A percentile compares a stretch with the other conserved stretches of the same genome.
These are phyloP conservation scores for Cryptococcus sp. DNA, from an alignment of 1,284 basidiomycete species.

Conservation along the genomic window DNA sequence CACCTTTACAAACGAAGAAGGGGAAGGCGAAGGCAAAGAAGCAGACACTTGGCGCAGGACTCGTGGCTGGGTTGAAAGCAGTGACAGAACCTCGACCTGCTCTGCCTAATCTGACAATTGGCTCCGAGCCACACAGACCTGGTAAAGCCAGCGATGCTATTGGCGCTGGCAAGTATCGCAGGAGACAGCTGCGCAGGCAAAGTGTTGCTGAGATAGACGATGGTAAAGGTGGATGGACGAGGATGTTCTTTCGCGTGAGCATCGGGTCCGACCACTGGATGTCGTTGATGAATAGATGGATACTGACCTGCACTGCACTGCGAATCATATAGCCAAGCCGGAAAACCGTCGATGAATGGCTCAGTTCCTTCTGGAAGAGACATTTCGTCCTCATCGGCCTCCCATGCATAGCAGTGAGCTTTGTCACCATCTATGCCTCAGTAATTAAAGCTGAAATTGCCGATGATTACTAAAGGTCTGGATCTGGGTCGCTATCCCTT, in stretches of 20 bases:
- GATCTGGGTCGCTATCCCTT: constrained; percentile 60
- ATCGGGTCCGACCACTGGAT: not conserved
- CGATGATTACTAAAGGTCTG: constrained; percentile 46
- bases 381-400: constrained; percentile 56
- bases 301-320: not conserved
- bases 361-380: constrained; percentile 56
- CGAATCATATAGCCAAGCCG: constrained; percentile 47
- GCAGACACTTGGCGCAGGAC: not conserved
- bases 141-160: not conserved
- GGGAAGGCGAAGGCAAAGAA: not conserved
- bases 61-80: constrained; percentile 5
- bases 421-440: not conserved
- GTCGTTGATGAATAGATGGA: not conserved
- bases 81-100: not conserved
- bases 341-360: constrained; percentile 55
- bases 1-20: not conserved
- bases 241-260: constrained; percentile 41
- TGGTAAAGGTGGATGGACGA: constrained; percentile 27
- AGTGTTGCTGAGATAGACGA: constrained; percentile 30
- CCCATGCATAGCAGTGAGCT: constrained; percentile 55
- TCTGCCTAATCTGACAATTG: not conserved
- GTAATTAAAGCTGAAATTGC: not conserved
- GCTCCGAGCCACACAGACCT: constrained; percentile 1
- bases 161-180: constrained; percentile 8
- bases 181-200: constrained; percentile 21